Percentiles rank a stretch among this genome's conserved stretches.
phyloP scores from a whole-genome alignment of 345 rosid species.

The Hibiscus trionum region DNA sequence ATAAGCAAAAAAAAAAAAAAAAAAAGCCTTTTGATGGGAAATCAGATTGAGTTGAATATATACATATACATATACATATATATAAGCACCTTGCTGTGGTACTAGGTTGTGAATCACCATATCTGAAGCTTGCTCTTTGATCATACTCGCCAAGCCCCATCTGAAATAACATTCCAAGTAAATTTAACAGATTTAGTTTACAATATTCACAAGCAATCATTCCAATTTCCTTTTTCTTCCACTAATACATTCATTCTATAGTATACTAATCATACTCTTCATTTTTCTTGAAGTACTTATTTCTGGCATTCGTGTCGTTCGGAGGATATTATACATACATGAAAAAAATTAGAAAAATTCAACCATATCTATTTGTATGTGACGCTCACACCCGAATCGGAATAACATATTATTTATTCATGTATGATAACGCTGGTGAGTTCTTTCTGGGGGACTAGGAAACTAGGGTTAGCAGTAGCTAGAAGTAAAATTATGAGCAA shows the following conservation, averaged over 20 bases:
- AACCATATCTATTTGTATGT: too few relatives aligned
- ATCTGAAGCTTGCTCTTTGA: constrained; percentile 45
- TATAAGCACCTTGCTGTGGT: background rate
- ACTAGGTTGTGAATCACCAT: constrained; percentile 49
- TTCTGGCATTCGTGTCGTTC: too few relatives aligned
- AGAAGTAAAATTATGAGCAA: background rate
- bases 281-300: too few relatives aligned
- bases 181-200: background rate
- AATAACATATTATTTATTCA: too few relatives aligned
- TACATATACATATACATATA: background rate
- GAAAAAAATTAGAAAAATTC: too few relatives aligned
- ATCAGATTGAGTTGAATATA: background rate
- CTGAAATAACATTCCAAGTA: constrained; percentile 24
- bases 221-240: background rate
- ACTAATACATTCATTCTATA: too few relatives aligned
- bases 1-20: background rate
- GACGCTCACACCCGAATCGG: too few relatives aligned
- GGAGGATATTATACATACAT: too few relatives aligned
- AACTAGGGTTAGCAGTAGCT: background rate
- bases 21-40: background rate
- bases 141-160: constrained; percentile 60
- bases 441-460: background rate
- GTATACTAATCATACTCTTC: too few relatives aligned
- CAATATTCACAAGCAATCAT: background rate
- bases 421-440: too few relatives aligned